phyloP scores from a whole-genome alignment of 2,329 filamentous ascomycete species.

The Hirsutella rhossiliensis region DNA sequence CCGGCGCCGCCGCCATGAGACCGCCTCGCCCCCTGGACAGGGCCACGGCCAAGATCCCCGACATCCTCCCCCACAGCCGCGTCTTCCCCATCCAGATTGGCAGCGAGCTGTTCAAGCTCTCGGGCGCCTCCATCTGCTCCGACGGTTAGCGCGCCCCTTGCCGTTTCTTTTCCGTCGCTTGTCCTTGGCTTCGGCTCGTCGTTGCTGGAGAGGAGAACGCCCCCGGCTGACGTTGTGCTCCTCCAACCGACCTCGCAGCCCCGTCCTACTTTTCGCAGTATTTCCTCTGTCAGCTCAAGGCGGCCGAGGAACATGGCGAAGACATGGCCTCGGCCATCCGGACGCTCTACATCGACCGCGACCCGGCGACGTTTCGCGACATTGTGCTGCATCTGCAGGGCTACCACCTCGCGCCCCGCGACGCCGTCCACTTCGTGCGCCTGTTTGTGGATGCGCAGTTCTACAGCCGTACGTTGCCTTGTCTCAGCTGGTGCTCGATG shows the following conservation, averaged over 20 bases:
- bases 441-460: conserved; percentile 93
- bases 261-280: conserved; percentile 95
- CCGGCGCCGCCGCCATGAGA: conserved; percentile 2
- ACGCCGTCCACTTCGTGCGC: conserved; percentile 80
- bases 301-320: conserved; percentile 47
- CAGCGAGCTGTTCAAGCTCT: conserved; percentile 59
- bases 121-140: conserved; percentile 60
- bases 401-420: conserved; percentile 72
- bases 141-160: conserved; percentile 41
- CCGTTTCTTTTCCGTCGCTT: neutral
- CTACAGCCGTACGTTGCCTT: conserved; percentile 54
- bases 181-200: neutral
- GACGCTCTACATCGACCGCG: conserved; percentile 90
- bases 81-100: conserved; percentile 68
- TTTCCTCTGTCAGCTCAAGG: conserved; percentile 70
- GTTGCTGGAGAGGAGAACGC: too few relatives aligned
- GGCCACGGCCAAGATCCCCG: conserved; percentile 36
- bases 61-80: conserved; percentile 54
- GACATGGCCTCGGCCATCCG: conserved; percentile 41
- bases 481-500: neutral
- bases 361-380: conserved; percentile 78
- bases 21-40: conserved; percentile 13
- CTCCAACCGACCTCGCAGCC: conserved; percentile 36
- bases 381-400: conserved; percentile 87
- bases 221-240: too few relatives aligned